Base-by-base conservation (phyloP, 1,139 yeast species). In the Debaryomycetaceae sp. region DNA sequence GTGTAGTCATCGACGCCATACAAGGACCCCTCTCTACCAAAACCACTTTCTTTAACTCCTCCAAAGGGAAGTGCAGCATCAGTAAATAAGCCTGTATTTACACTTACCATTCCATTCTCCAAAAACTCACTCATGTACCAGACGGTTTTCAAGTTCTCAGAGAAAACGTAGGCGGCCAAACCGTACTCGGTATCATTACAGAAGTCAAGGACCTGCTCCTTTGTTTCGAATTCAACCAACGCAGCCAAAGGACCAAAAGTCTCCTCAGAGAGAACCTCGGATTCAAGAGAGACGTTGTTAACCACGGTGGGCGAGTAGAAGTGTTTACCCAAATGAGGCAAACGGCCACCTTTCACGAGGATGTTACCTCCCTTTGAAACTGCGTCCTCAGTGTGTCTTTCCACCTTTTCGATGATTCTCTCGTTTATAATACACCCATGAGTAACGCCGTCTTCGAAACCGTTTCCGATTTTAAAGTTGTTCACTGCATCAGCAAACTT, bases 11-110 rank as follows among this genome's bases (percentile, higher is more conserved):
- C 76, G 48, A 72, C 57, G 30, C 78, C 79, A 50, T 71, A 66
- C 49, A 69, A 61, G 1, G 78, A 72, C n/a, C 78, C 78, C 56
- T 74, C 79, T 59, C 78, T 71, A 38, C 79, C 79, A 49, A 73
- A 72, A 0, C 79, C 79, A 38, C 77, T 71, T 46, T 71, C 74
- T 45, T 72, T 72, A 37, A 74, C 66, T 8, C 79, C 79, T n/a
- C 79, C 79, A 51, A 74, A 74, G 27, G 79, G 79, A 50, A 73
- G 56, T 6, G 77, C 70, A n/a, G 76, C 75, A 49, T 74, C 78
- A 11, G 76, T 68, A 50, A 74, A 69, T 6, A 65, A 57, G 3
- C 78, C 78, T 5, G 76, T 72, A 51, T 74, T 74, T 5, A 71
- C 76, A 33, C 75, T 66, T 13, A 74, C 71, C 78, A 74, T 74